Conservation (phyloP, 1,284 basidiomycete species). For the Cryptococcus jaspeensis region DNA sequence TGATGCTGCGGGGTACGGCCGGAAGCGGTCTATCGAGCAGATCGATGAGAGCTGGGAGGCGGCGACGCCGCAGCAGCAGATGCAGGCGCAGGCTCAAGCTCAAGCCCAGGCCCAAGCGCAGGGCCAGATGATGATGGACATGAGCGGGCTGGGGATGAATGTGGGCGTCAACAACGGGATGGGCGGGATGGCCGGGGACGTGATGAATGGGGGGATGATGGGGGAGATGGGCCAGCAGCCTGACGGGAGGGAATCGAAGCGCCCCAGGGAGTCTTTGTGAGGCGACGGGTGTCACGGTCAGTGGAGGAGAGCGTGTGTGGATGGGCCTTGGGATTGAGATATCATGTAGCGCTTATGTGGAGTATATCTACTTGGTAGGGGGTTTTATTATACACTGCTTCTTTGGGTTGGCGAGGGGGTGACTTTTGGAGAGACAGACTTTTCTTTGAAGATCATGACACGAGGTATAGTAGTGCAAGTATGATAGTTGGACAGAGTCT, state of each 20-base stretch:
- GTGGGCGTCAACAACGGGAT: background rate
- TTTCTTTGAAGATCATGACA: too few relatives aligned
- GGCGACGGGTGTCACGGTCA: too few relatives aligned
- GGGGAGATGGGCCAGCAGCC: background rate
- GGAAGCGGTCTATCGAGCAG: constrained; percentile 41
- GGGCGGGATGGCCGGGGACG: background rate
- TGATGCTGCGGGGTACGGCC: constrained; percentile 15
- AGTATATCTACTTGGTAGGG: too few relatives aligned
- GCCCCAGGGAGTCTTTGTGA: background rate
- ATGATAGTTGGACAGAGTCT: too few relatives aligned
- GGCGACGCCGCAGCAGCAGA: background rate
- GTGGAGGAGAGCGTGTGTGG: too few relatives aligned
- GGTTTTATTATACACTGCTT: too few relatives aligned
- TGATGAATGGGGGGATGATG: background rate
- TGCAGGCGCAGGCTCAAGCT: constrained; percentile 7
- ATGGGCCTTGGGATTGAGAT: too few relatives aligned
- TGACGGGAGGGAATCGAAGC: background rate
- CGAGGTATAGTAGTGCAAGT: too few relatives aligned
- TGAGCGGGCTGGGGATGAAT: background rate
- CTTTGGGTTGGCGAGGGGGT: too few relatives aligned
- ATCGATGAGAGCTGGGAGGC: constrained; percentile 31
- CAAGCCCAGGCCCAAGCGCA: constrained; percentile 1
- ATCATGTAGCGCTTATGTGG: too few relatives aligned
- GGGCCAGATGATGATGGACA: constrained; percentile 1
- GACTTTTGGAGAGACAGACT: too few relatives aligned